A percentile compares a stretch with the other conserved stretches of the same genome.
Conservation (phyloP, 2,329 filamentous ascomycete genomes). For the Bipolaris cookei region DNA sequence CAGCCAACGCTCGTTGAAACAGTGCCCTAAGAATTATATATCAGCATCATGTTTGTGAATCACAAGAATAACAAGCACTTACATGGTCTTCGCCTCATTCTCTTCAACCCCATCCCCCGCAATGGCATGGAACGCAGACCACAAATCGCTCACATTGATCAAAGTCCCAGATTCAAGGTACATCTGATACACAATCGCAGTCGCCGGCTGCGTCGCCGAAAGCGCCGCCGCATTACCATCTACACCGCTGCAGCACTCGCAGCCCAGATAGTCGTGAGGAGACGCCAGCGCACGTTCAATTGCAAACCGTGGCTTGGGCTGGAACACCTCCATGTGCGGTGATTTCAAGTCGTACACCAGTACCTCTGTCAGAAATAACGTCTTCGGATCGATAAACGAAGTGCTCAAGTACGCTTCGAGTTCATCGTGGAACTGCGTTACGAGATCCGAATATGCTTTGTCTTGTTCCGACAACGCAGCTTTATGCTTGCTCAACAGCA, state of each 20-base stretch:
- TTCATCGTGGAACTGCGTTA: constrained; percentile 63
- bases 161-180: constrained; percentile 78
- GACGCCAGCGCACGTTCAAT: constrained; percentile 74
- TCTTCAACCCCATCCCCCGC: constrained; percentile 59
- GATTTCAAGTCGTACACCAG: constrained; percentile 76
- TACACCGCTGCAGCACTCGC: constrained; percentile 66
- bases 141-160: constrained; percentile 80
- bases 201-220: constrained; percentile 69
- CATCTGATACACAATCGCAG: constrained; percentile 77
- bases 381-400: constrained; percentile 57
- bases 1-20: constrained; percentile 86
- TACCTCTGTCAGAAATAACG: constrained; percentile 70
- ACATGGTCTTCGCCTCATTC: constrained; percentile 56
- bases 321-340: constrained; percentile 75
- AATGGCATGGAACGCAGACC: constrained; percentile 75
- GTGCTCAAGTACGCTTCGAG: constrained; percentile 57
- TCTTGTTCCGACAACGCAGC: constrained; percentile 74
- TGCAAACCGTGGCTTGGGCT: constrained; percentile 72
- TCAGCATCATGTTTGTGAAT: constrained; percentile 3
- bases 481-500: constrained; percentile 78
- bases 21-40: constrained; percentile 60
- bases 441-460: constrained; percentile 69
- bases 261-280: constrained; percentile 79
- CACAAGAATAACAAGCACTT: constrained; percentile 24
- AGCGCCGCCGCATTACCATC: constrained; percentile 54